A percentile compares a stretch with the other conserved stretches of the same genome.
phyloP scores from a whole-genome alignment of 2,329 filamentous ascomycete species.

The Aspergillus nomiae region DNA sequence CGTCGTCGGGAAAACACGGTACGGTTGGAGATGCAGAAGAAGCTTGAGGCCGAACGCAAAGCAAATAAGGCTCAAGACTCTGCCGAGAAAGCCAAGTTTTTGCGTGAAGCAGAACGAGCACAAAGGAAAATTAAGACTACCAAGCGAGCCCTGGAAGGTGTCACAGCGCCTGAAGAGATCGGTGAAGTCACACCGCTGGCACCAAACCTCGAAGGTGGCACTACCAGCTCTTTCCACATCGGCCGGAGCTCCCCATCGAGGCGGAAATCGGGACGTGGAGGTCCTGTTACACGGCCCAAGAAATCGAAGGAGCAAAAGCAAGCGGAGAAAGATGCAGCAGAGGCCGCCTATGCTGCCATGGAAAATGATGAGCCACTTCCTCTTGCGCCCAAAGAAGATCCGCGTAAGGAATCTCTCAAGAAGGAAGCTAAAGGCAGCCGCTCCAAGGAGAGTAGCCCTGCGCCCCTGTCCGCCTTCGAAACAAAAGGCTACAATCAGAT shows the following conservation, averaged over 20 bases:
- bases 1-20: conserved; percentile 91
- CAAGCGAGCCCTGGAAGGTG: conserved; percentile 81
- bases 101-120: conserved; percentile 83
- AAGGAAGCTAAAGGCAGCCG: conserved; percentile 44
- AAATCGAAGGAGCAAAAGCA: conserved; percentile 80
- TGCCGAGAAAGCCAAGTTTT: conserved; percentile 74
- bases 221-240: conserved; percentile 80
- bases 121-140: conserved; percentile 93
- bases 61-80: conserved; percentile 80
- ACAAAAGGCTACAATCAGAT: conserved; percentile 96
- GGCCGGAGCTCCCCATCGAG: conserved; percentile 56
- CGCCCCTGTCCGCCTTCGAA: conserved; percentile 68
- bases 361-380: conserved; percentile 47
- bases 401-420: conserved; percentile 45
- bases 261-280: conserved; percentile 57
- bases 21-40: conserved; percentile 83
- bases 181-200: conserved; percentile 71
- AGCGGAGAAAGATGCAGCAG: conserved; percentile 73
- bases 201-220: conserved; percentile 80
- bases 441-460: conserved; percentile 47
- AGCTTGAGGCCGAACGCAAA: conserved; percentile 74
- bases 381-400: conserved; percentile 62
- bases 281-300: conserved; percentile 66
- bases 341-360: conserved; percentile 78
- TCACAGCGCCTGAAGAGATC: conserved; percentile 73